Evolutionary conservation across 768 basidiomycete species (phyloP), one percentile per base, ranked within the genome.

Genomic region (Cubamyces sp.): DNA sequence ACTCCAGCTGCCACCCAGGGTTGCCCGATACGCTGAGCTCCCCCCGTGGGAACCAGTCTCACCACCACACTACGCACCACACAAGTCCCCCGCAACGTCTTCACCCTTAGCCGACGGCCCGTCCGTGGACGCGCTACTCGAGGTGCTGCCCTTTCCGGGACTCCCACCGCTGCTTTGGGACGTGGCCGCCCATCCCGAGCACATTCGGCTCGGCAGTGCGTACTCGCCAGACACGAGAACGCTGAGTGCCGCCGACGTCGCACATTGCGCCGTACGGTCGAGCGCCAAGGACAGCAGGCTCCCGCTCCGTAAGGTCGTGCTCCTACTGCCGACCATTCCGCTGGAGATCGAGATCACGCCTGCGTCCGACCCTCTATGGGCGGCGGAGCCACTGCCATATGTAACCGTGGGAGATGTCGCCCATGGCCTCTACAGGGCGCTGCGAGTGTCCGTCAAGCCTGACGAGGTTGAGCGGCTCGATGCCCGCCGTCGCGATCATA

Each of bases 361-460:
- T 55, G 67, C 14, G 69, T 69, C 0, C 30, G 45, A 50, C 19
- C 40, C 63, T 6, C 43, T 68, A 3, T 72, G 72, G 16, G 43
- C 64, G 18, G 15, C n/a, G 23, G 19, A 11, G 21, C 64, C 70
- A 11, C 53, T 64, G 12, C 69, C 65, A 16, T 74, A 52, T 60
- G 68, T 80, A 25, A 76, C 78, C 11, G 78, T 86, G 61, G 73
- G 71, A 9, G 86, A 87, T 68, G 79, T 86, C 14, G 70, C 86
- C 21, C 67, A 76, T 21, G 75, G 75, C 0, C 64, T 87, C 15
- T 82, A 83, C 69, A 68, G 68, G 53, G 70, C 72, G 53, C 75
- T 87, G 23, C 80, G 82, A n/a, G 62, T 69, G 8, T 70, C 74
- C 0, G 79, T 81, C 0, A 75, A 74, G 9, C 60, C 68, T 0